Conservation (phyloP, 2,329 filamentous ascomycete genomes). For the Fusarium incarnatum region DNA sequence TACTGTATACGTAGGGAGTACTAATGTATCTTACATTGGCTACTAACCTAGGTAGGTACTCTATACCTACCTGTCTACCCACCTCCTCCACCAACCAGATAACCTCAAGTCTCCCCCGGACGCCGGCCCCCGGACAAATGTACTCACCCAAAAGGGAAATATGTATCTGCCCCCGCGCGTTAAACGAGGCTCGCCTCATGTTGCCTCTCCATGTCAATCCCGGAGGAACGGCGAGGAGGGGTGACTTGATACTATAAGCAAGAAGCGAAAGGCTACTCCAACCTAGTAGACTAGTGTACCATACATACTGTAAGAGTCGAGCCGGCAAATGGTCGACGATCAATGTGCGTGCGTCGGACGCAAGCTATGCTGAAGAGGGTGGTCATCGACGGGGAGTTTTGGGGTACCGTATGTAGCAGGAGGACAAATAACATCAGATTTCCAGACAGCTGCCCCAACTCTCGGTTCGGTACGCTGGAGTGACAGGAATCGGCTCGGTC, state of each 20-base stretch:
- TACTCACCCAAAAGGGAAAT: conserved; percentile 35
- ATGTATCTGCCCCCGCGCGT: conserved; percentile 21
- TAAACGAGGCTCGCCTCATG: conserved; percentile 2
- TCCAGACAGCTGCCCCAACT: conserved; percentile 18
- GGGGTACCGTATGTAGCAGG: background rate
- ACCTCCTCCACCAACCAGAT: conserved; percentile 39
- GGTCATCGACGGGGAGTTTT: conserved; percentile 6
- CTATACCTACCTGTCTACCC: conserved; percentile 16
- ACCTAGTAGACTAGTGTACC: conserved; percentile 2
- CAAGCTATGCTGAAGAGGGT: conserved; percentile 1
- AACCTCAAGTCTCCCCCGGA: conserved; percentile 29
- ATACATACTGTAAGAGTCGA: conserved; percentile 2
- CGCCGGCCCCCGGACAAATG: conserved; percentile 23
- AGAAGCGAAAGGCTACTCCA: conserved; percentile 6
- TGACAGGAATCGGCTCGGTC: conserved; percentile 9
- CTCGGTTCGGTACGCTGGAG: conserved; percentile 21
- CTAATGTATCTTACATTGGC: too few relatives aligned
- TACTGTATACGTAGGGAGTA: too few relatives aligned
- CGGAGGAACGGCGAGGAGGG: conserved; percentile 39
- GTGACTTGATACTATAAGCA: conserved; percentile 5
- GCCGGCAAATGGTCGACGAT: conserved; percentile 17
- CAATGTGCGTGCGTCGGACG: conserved; percentile 20
- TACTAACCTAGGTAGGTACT: too few relatives aligned
- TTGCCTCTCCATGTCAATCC: conserved; percentile 27
- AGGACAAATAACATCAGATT: conserved; percentile 19